Conservation (phyloP, 352 stramenopile genomes). For the Phytopythium kandeliae region DNA sequence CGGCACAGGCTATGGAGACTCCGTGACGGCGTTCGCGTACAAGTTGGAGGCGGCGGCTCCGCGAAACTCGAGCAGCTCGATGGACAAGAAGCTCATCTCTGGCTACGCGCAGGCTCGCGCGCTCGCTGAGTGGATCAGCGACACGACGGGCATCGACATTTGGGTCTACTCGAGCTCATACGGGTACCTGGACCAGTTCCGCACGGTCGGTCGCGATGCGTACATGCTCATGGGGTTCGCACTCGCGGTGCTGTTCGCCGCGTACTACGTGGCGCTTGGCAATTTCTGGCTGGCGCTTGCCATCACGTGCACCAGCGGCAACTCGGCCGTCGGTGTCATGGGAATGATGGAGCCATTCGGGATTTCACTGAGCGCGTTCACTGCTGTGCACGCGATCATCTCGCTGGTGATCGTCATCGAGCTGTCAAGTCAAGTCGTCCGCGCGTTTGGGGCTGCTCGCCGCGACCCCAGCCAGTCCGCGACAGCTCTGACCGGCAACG, state of each 20-base stretch:
- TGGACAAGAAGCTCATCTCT: conserved; percentile 12
- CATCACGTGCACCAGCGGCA: conserved; percentile 31
- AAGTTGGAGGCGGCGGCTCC: conserved; percentile 47
- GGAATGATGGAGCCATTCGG: conserved; percentile 51
- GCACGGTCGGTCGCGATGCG: conserved; percentile 43
- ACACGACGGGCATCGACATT: conserved; percentile 56
- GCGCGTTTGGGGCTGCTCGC: conserved; percentile 34
- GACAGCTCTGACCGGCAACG: conserved; percentile 15
- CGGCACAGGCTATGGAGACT: conserved; percentile 31
- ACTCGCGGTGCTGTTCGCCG: conserved; percentile 37
- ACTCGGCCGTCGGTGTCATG: conserved; percentile 54
- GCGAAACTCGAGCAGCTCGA: conserved; percentile 28
- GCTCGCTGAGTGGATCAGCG: conserved; percentile 62
- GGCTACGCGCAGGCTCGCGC: conserved; percentile 49
- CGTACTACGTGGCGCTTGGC: conserved; percentile 46
- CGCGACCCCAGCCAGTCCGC: conserved; percentile 20
- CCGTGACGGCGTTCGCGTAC: conserved; percentile 67
- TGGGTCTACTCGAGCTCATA: conserved; percentile 64
- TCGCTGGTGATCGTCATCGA: conserved; percentile 70
- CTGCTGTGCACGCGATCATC: conserved; percentile 76
- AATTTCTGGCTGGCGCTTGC: conserved; percentile 40
- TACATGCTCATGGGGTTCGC: conserved; percentile 43
- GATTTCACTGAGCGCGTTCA: conserved; percentile 80
- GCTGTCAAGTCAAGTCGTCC: conserved; percentile 69
- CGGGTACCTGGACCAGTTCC: conserved; percentile 68